Evolutionary conservation across 441 rosid species (phyloP).

Genomic region (Codiaeum variegatum): DNA sequence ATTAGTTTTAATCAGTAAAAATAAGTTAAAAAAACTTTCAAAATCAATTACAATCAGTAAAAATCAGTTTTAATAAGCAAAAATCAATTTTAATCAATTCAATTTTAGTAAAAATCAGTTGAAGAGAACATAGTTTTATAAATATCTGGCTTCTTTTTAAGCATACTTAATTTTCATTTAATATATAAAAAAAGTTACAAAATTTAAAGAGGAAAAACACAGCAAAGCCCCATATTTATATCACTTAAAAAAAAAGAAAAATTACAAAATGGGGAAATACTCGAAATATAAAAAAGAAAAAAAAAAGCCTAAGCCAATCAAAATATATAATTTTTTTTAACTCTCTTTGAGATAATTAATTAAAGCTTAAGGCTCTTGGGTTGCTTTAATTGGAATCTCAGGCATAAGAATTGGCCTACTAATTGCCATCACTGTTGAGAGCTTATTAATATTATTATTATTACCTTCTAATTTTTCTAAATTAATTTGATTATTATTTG

Average conservation of each 20-base stretch:
- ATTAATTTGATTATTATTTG: constrained; percentile 34
- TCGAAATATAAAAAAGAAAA: neutral
- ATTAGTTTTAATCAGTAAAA: no score
- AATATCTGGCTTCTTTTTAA: neutral
- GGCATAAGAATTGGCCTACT: constrained; percentile 27
- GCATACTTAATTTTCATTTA: neutral
- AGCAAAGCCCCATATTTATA: constrained; percentile 7
- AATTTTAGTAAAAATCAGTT: no score
- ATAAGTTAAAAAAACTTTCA: no score
- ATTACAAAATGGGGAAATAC: constrained; percentile 14
- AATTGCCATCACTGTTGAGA: constrained; percentile 26
- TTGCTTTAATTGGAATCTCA: constrained; percentile 24
- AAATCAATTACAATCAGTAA: no score
- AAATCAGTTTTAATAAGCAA: no score
- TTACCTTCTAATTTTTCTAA: constrained; percentile 37
- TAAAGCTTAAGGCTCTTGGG: constrained; percentile 24
- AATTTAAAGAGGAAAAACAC: neutral
- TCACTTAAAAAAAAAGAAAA: neutral
- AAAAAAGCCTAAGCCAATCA: constrained; percentile 4
- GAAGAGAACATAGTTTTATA: no score
- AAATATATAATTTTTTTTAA: no score
- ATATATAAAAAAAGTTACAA: neutral
- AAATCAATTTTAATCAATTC: no score
- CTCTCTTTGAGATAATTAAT: neutral
- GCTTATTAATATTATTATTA: constrained; percentile 26